Evolutionary conservation across 2,329 filamentous ascomycete genomes (phyloP), one percentile per base, ranked within the genome.

Genomic region (Botrytis elliptica): DNA sequence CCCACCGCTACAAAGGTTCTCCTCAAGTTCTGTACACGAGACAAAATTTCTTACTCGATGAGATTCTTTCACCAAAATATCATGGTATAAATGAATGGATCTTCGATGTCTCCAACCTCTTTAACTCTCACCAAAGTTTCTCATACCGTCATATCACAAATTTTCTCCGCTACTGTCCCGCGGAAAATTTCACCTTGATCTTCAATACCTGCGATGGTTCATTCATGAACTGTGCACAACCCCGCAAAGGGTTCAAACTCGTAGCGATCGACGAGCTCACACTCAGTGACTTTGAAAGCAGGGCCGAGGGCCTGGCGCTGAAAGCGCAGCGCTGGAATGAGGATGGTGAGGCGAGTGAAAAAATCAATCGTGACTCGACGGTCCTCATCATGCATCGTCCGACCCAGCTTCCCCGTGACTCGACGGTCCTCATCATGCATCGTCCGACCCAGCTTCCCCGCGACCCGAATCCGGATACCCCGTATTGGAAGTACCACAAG

Each of bases 201-300:
- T 63, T 44, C 38, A 44, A 63, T 42, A 63, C 38, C 4, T 63
- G 60, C 60, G 25, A 42, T 63, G 60, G 38, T 44, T 42, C 38
- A 4, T 9, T 63, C 8, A 4, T 63, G 38, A 42, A 63, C 12
- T 63, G 38, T 12, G 60, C 5, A 29, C 38, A 63, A 12, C 38
- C 60, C 5, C 40, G 60, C 25, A 4, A 42, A 42, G 60, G 38
- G 20, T 63, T 63, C 14, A 4, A 20, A 8, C 40, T 42, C 22
- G 12, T 3, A n/a, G 2, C 0, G 5, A 63, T 7, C 22, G 1
- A 18, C 3, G 0, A 16, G 10, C 9, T 25, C 8, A 18, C 6
- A 14, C 40, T 42, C 38, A 2, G 1, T 4, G 25, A 29, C 18
- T 63, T 42, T 25, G 38, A n/a, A 16, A 5, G 2, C 3, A 4